Base-by-base conservation (phyloP, 257 asterid species). In the Solanum acaule region DNA sequence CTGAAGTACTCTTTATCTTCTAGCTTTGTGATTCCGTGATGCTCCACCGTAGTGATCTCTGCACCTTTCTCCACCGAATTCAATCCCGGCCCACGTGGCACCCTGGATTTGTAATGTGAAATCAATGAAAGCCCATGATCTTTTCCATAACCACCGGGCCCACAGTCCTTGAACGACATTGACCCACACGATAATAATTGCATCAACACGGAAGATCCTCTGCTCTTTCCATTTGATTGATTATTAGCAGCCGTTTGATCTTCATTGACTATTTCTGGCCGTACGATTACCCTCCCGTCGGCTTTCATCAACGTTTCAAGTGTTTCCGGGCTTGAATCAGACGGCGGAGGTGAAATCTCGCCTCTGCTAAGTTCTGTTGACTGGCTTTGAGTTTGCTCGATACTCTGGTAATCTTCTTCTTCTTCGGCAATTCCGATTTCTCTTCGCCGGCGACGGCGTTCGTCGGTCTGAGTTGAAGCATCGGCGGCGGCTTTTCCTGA, bases 241-340 rank as follows among this genome's bases (percentile, higher is more conserved):
- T 29, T 49, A 29, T 18, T 81, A 73, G 6, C 29, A 86, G 81
- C 38, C 78, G 89, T 40, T 25, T 72, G 88, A 73, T 90, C 93
- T 25, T 86, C 94, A 83, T 33, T 87, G 77, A 49, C 88, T 5
- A 88, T 25, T 67, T 84, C 95, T 29, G 92, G 37, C 1, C 83
- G 92, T 65, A 87, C 37, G 13, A 90, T 85, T 65, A 89, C 29
- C 84, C 93, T 91, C 0, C 94, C 93, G 77, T 94, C 98, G 7
- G 96, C 93, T 52, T 95, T 94, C 94, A 95, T 91, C 72, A 96
- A 73, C 12, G 94, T 92, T 37, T 93, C 98, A 4, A 96, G 95
- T 0, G 98, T 95, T 81, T 95, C 98, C 3, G 98, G 98, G 86
- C 99, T 95, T 10, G 99, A 96, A 72, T 95, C 99, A 3, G 98